Percentiles rank a stretch among this genome's conserved stretches.
Evolutionary conservation across 2,329 filamentous ascomycete species (phyloP).

Genomic region (Epichloe elymi): DNA sequence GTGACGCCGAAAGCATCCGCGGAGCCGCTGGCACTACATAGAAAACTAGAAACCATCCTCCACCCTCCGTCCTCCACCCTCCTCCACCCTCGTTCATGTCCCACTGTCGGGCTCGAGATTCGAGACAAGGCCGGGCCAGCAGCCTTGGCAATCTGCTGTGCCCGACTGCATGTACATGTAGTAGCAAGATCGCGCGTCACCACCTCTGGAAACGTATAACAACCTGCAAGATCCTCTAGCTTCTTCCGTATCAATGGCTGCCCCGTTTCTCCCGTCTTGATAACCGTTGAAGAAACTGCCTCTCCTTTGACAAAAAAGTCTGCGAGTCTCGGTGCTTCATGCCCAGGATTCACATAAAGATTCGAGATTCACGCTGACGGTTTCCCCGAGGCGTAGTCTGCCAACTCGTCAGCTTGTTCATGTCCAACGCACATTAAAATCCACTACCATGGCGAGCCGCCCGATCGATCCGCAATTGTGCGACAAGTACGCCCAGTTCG

Average conservation of each 20-base stretch:
- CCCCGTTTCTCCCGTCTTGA: not conserved
- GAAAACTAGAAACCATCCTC: no score
- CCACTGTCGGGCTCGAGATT: not conserved
- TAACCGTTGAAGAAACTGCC: not conserved
- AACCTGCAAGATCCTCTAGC: not conserved
- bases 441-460: not conserved
- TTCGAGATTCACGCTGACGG: no score
- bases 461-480: conserved; percentile 20
- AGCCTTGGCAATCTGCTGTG: conserved; percentile 3
- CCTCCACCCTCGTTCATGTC: not conserved
- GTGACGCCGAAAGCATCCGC: not conserved
- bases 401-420: no score
- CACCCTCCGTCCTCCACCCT: no score
- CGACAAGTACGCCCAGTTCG: conserved; percentile 29
- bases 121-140: not conserved
- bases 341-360: not conserved
- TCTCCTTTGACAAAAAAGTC: not conserved
- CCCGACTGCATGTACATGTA: not conserved
- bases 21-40: not conserved
- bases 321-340: not conserved
- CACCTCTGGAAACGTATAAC: not conserved
- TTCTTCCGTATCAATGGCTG: not conserved
- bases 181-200: not conserved
- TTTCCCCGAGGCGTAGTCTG: no score
- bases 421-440: not conserved